Base-by-base conservation (phyloP, 345 rosid species). In the sweet orange (Citrus sinensis) region DNA sequence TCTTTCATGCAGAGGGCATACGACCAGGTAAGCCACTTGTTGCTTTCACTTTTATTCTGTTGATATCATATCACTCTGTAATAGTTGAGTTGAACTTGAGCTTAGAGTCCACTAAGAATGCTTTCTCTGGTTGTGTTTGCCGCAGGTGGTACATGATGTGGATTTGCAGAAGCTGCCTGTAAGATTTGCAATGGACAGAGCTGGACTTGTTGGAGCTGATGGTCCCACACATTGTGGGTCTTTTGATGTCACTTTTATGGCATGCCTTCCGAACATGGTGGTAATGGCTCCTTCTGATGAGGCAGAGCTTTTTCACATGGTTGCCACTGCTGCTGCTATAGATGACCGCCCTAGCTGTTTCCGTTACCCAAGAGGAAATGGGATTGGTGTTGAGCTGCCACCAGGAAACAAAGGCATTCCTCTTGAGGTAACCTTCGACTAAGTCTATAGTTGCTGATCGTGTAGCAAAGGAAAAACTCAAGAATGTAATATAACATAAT, bases 271-370 rank as follows among this genome's bases (percentile, higher is more conserved):
- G 7, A 93, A 96, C 78, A 96, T 96, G 99, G 95, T 96, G 81
- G 98, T 95, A 1, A 96, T 96, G 99, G 99, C 98, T 81, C 98
- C 99, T 77, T 86, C 98, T 0, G 98, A 96, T 61, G 99, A 96
- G 89, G 95, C 99, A 5, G 99, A 96, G 87, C 98, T 96, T 55
- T 96, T 91, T 80, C 87, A 96, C 85, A 93, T 96, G 91, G 98
- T 96, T 80, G 98, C 99, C 63, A 96, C 99, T 1, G 97, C 99
- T 75, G 94, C 91, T 27, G 90, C 95, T 54, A 93, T 95, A 0
- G 88, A 95, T 76, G 98, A 95, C 82, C 90, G 97, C 51, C 99
- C 99, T 60, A 91, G 97, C 86, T 96, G 99, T 82, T 92, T 96
- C 87, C 91, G 99, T 2, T 96, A 93, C 59, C 99, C 99, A 17